These are phyloP conservation scores for Saccharum hybrid DNA, from an alignment of 202 grass and related monocot genomes.

Conservation along the genomic window DNA sequence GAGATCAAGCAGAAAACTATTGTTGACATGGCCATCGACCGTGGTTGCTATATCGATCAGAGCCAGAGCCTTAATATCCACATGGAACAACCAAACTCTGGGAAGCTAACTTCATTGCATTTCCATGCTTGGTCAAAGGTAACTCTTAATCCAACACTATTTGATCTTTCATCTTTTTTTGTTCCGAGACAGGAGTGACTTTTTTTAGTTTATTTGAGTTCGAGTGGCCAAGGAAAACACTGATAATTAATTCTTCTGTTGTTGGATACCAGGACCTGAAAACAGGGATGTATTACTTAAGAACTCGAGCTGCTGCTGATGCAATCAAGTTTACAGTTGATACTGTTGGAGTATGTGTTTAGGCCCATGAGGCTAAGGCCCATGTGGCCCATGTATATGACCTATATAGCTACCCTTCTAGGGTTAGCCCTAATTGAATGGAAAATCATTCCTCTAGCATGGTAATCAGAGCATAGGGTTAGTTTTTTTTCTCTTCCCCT, in stretches of 20 bases:
- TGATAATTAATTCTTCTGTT: background rate
- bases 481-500: too few relatives aligned
- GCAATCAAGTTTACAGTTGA: constrained; percentile 99
- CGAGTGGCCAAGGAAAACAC: background rate
- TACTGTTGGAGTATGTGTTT: too few relatives aligned
- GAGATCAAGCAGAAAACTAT: constrained; percentile 99
- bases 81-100: constrained; percentile 95
- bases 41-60: constrained; percentile 95
- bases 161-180: background rate
- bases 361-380: too few relatives aligned
- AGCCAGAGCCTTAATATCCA: constrained; percentile 97
- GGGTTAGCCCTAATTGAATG: too few relatives aligned
- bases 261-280: constrained; percentile 41
- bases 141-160: background rate
- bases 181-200: background rate
- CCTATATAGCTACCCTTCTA: too few relatives aligned
- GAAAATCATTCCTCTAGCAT: too few relatives aligned
- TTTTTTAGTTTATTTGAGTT: background rate
- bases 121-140: constrained; percentile 98
- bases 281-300: constrained; percentile 88
- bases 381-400: too few relatives aligned
- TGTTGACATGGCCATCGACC: constrained; percentile 95
- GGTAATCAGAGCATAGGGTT: too few relatives aligned
- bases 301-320: constrained; percentile 85
- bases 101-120: constrained; percentile 89